Conservation (phyloP, 2,329 filamentous ascomycete species). For the Aspergillus jensenii region DNA sequence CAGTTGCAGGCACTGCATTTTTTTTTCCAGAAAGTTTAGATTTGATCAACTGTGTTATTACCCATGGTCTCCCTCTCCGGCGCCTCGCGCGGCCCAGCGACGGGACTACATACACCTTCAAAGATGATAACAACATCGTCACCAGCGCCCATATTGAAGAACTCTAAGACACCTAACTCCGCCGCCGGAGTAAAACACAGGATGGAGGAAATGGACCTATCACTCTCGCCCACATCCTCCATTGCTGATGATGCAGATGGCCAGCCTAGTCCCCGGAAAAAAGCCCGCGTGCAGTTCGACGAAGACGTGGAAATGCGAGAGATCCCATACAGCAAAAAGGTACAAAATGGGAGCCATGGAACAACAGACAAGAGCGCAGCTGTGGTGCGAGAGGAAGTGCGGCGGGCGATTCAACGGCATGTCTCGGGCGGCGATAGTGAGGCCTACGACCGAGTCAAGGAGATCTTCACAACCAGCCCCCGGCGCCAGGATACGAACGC, state of each 20-base stretch:
- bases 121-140: constrained; percentile 35
- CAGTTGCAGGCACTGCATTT: constrained; percentile 10
- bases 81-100: constrained; percentile 26
- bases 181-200: constrained; percentile 37
- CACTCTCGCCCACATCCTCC: constrained; percentile 32
- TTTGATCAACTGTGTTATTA: constrained; percentile 10
- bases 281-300: constrained; percentile 45
- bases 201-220: constrained; percentile 36
- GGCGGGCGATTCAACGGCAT: constrained; percentile 57
- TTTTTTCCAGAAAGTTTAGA: constrained; percentile 7
- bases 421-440: constrained; percentile 53
- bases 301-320: constrained; percentile 34
- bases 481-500: constrained; percentile 38
- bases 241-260: constrained; percentile 27
- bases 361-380: constrained; percentile 54
- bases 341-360: constrained; percentile 30
- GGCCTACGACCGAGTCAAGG: constrained; percentile 57
- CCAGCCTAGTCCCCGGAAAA: constrained; percentile 38
- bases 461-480: constrained; percentile 52
- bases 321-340: constrained; percentile 10
- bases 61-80: constrained; percentile 38
- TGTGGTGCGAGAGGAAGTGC: constrained; percentile 62
- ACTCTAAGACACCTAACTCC: constrained; percentile 28
- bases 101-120: constrained; percentile 24
- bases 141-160: constrained; percentile 38